These are phyloP conservation scores for Acacia crassicarpa DNA, from an alignment of 306 rosid species.

Conservation along the genomic window DNA sequence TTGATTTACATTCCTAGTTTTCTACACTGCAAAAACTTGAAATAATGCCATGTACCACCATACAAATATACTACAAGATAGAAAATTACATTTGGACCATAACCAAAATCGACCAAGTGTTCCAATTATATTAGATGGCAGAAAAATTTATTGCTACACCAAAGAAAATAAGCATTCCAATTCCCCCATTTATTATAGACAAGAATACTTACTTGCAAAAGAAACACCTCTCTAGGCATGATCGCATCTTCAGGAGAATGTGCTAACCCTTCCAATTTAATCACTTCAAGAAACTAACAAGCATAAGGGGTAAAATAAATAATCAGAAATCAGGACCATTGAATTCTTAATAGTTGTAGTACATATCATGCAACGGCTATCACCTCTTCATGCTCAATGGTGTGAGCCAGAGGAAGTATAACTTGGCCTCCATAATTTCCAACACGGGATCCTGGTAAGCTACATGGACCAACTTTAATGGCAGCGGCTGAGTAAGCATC, in stretches of 20 bases:
- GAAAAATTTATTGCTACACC: not conserved
- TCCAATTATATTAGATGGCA: not conserved
- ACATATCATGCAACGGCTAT: not conserved
- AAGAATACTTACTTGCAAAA: slow-evolving; percentile 57
- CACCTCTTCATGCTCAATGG: slow-evolving; percentile 68
- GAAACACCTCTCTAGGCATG: slow-evolving; percentile 76
- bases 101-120: slow-evolving; percentile 16
- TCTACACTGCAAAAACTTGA: not conserved
- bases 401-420: slow-evolving; percentile 56
- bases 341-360: not conserved
- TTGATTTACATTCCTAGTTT: slow-evolving; percentile 1
- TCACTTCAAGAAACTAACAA: slow-evolving; percentile 68
- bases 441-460: slow-evolving; percentile 67
- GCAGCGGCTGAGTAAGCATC: slow-evolving; percentile 80
- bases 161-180: not conserved
- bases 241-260: slow-evolving; percentile 72
- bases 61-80: not conserved
- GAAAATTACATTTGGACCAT: not conserved
- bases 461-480: slow-evolving; percentile 75
- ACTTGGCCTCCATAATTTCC: slow-evolving; percentile 78
- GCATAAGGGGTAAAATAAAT: not conserved
- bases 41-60: not conserved
- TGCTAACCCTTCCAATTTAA: slow-evolving; percentile 70
- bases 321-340: not conserved
- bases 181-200: not conserved